These are phyloP conservation scores for Penicillium hesseltinei DNA, from an alignment of 2,329 filamentous ascomycete genomes.

Conservation along the genomic window DNA sequence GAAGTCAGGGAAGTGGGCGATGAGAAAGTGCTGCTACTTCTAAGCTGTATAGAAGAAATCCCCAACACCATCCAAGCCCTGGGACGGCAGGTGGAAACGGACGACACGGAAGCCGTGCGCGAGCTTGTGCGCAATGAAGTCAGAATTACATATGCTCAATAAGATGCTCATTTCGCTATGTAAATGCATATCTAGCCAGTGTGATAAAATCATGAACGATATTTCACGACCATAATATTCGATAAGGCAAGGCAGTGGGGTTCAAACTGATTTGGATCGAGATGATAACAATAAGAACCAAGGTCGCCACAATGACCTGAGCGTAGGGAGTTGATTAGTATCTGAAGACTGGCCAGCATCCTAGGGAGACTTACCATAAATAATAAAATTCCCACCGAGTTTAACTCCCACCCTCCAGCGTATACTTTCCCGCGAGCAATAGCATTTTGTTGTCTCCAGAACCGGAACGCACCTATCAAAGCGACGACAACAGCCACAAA, in stretches of 20 bases:
- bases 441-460: constrained; percentile 61
- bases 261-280: constrained; percentile 16
- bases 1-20: no score
- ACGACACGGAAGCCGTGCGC: no score
- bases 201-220: not conserved
- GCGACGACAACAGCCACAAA: constrained; percentile 54
- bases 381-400: constrained; percentile 47
- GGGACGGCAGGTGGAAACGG: no score
- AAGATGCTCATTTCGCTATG: not conserved
- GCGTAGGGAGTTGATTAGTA: not conserved
- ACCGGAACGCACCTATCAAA: constrained; percentile 56
- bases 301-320: constrained; percentile 19
- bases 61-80: no score
- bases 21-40: no score
- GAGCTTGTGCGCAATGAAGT: not conserved
- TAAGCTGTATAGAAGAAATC: no score
- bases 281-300: constrained; percentile 20
- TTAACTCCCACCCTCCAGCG: constrained; percentile 60
- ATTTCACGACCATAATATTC: not conserved
- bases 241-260: not conserved
- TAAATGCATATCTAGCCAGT: not conserved
- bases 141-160: not conserved
- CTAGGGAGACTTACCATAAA: not conserved
- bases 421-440: constrained; percentile 58
- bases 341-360: not conserved